These are phyloP conservation scores for Zoysia pacifica DNA, from an alignment of 176 grass and related monocot species.

Conservation along the genomic window DNA sequence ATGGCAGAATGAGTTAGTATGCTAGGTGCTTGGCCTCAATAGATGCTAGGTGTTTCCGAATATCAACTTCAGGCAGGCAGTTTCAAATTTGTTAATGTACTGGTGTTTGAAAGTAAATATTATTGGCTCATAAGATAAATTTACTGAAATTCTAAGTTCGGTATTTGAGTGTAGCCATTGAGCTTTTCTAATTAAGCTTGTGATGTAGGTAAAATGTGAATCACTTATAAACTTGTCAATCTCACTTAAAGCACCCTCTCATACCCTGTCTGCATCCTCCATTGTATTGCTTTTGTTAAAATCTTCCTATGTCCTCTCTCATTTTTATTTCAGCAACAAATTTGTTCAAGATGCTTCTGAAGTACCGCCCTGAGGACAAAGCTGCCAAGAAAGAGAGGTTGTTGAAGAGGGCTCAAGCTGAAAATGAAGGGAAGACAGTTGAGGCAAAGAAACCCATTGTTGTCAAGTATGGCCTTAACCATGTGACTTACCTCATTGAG, in stretches of 20 bases:
- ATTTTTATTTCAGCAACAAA: conserved; percentile 47
- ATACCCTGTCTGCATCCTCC: no score
- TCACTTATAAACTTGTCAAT: no score
- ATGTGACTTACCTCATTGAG: conserved; percentile 72
- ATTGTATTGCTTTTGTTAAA: conserved; percentile 7
- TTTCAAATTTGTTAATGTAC: no score
- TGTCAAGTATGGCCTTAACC: conserved; percentile 70
- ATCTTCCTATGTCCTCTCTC: neutral
- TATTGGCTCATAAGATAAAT: no score
- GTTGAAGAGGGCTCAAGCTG: conserved; percentile 61
- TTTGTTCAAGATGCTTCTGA: conserved; percentile 67
- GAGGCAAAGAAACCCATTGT: conserved; percentile 67
- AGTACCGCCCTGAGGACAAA: conserved; percentile 62
- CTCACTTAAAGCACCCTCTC: no score
- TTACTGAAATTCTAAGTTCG: no score
- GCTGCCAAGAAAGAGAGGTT: conserved; percentile 69
- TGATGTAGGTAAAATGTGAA: no score
- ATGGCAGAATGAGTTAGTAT: no score
- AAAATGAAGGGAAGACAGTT: conserved; percentile 60
- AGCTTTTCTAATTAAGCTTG: neutral
- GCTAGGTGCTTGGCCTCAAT: no score
- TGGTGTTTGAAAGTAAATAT: no score
- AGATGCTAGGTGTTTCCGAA: no score
- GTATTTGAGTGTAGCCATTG: neutral
- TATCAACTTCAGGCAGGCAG: no score